Base-by-base conservation (phyloP, 2,329 filamentous ascomycete genomes). In the Hymenoscyphus scutula region DNA sequence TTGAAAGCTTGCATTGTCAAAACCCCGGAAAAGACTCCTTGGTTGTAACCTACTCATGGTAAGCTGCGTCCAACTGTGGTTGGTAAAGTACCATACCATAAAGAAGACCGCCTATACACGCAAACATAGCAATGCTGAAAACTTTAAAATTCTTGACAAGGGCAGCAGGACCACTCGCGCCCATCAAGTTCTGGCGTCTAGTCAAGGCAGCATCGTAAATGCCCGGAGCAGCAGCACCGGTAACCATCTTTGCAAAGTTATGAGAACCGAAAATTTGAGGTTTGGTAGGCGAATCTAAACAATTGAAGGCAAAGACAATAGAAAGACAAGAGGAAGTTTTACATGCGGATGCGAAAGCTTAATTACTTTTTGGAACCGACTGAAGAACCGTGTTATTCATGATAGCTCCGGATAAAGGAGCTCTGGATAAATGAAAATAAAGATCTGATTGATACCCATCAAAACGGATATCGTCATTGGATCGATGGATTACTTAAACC, bases 1-100 rank as follows among this genome's bases (percentile, higher is more conserved):
- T 81, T 76, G 64, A 86, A 86, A 4, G 82, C 70, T 1, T 77
- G 77, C 83, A 86, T 86, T 17, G 80, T 79, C 8, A 86, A 73
- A 7, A 92, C 84, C 27, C 89, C 89, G n/a, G 84, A 85, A 76
- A 91, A 90, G 76, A 91, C 88, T 68, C 89, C 89, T 73, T 91
- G 87, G 71, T 92, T 91, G 76, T 91, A 92, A 23, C 89, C 69
- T 71, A 34, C 23, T 13, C 2, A 29, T 19, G 37, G 88, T 73
- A 90, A 86, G 30, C 83, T 76, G 23, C 83, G 78, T 81, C 13
- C 19, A 23, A 48, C 5, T 13, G 6, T 1, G 45, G 13, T 11
- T 23, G 8, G 25, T 51, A 17, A 5, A n/a, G 30, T 25, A 61
- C 60, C 3, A 15, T 58, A 74, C 71, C 70, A 64, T 71, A 85